Evolutionary conservation across 257 asterid genomes (phyloP).

Genomic region (Solanum ossicruentum): DNA sequence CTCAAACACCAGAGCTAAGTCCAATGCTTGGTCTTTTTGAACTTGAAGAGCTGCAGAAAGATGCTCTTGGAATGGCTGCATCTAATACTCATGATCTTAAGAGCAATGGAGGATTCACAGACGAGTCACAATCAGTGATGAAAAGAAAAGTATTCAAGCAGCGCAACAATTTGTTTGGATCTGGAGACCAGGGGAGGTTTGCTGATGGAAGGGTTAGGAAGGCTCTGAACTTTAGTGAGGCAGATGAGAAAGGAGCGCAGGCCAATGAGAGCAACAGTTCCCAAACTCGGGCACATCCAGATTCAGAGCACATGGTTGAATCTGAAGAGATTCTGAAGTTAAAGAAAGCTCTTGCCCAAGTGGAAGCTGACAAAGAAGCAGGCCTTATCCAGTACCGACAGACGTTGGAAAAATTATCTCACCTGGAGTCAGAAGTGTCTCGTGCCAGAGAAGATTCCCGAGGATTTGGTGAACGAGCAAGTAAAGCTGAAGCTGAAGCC

Average conservation of each 20-base stretch:
- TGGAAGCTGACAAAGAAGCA: conserved; percentile 87
- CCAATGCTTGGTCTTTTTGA: conserved; percentile 23
- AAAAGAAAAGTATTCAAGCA: conserved; percentile 29
- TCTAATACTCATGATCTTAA: conserved; percentile 12
- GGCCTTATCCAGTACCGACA: conserved; percentile 55
- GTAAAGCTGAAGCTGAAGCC: conserved; percentile 70
- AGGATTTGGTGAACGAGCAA: conserved; percentile 50
- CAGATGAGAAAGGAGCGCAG: conserved; percentile 25
- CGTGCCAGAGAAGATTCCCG: conserved; percentile 51
- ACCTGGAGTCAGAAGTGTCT: conserved; percentile 49
- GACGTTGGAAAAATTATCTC: conserved; percentile 50
- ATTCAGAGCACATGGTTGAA: conserved; percentile 15
- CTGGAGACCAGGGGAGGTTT: conserved; percentile 16
- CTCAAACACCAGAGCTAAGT: conserved; percentile 39
- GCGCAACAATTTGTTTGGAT: conserved; percentile 18
- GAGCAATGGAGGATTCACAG: conserved; percentile 39
- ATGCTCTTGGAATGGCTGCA: background rate
- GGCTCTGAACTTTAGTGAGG: conserved; percentile 60
- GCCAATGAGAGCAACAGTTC: conserved; percentile 10
- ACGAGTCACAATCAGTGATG: conserved; percentile 27
- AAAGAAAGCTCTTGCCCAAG: conserved; percentile 58
- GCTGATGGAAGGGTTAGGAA: conserved; percentile 50
- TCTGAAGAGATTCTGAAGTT: conserved; percentile 48
- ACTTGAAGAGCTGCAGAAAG: conserved; percentile 12
- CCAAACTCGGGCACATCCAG: conserved; percentile 4